These are phyloP conservation scores for Prillingera fragicola DNA, from an alignment of 1,284 basidiomycete species.

Conservation along the genomic window DNA sequence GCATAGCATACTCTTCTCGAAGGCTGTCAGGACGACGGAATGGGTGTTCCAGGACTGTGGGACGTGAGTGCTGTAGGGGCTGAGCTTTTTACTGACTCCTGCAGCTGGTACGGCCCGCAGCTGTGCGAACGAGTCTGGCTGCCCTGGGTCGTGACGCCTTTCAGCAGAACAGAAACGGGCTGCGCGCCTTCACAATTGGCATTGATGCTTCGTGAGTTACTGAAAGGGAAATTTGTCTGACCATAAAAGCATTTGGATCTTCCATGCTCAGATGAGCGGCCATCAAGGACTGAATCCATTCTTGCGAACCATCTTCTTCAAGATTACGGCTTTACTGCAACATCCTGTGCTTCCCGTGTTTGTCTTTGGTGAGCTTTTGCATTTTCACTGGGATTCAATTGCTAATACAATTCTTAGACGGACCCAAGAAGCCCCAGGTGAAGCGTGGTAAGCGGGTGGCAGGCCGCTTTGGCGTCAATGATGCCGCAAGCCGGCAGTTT, in stretches of 20 bases:
- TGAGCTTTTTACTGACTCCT: neutral
- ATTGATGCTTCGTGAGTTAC: slow-evolving; percentile 49
- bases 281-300: slow-evolving; percentile 51
- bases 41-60: slow-evolving; percentile 50
- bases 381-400: neutral
- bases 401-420: slow-evolving; percentile 51
- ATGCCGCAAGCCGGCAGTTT: slow-evolving; percentile 63
- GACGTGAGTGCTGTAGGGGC: slow-evolving; percentile 35
- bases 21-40: slow-evolving; percentile 8
- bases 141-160: slow-evolving; percentile 39
- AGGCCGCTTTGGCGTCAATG: slow-evolving; percentile 50
- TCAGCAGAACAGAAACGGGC: slow-evolving; percentile 33
- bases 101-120: slow-evolving; percentile 43
- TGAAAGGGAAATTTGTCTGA: too few species aligned
- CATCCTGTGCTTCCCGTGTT: slow-evolving; percentile 81
- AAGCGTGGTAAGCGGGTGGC: slow-evolving; percentile 64
- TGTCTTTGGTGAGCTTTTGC: slow-evolving; percentile 60
- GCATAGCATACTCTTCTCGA: neutral
- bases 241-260: slow-evolving; percentile 49
- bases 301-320: slow-evolving; percentile 53
- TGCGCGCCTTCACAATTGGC: slow-evolving; percentile 46
- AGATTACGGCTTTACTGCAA: slow-evolving; percentile 61
- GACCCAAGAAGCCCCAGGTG: slow-evolving; percentile 69
- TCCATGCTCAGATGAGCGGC: slow-evolving; percentile 47
- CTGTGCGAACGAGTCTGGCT: slow-evolving; percentile 31